phyloP scores from a whole-genome alignment of 108 stramenopile genomes.

The Cylindrotheca fusiformis region DNA sequence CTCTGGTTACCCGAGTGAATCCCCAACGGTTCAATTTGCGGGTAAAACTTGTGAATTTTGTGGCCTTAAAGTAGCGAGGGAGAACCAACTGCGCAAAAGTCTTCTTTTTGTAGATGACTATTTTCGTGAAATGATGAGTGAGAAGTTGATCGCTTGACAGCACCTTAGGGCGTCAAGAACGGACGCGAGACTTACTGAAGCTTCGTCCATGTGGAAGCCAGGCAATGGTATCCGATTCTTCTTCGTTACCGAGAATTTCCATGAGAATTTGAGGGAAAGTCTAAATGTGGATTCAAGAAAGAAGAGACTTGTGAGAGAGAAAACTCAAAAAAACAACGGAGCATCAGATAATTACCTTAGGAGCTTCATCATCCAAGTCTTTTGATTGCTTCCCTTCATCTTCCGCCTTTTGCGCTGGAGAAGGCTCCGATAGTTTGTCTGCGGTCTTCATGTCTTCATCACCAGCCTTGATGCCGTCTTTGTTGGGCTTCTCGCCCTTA shows the following conservation, averaged over 20 bases:
- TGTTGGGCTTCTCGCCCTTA: neutral
- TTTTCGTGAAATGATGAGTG: neutral
- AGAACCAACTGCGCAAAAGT: constrained; percentile 46
- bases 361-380: constrained; percentile 41
- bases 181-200: constrained; percentile 19
- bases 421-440: too few relatives aligned
- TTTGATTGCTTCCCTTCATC: constrained; percentile 14
- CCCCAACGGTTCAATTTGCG: constrained; percentile 63
- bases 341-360: constrained; percentile 50
- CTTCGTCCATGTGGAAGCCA: constrained; percentile 53
- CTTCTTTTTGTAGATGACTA: constrained; percentile 47
- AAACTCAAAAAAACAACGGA: constrained; percentile 28
- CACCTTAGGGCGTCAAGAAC: neutral
- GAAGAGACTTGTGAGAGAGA: neutral
- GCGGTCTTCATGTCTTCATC: constrained; percentile 8
- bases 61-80: constrained; percentile 85
- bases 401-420: neutral
- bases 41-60: constrained; percentile 82
- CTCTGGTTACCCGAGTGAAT: constrained; percentile 53
- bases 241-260: constrained; percentile 39
- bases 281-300: neutral
- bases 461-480: constrained; percentile 1
- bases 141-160: neutral
- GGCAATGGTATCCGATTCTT: constrained; percentile 30
- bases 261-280: constrained; percentile 13